Evolutionary conservation across 345 rosid genomes (phyloP).

Genomic region (Laguncularia racemosa): DNA sequence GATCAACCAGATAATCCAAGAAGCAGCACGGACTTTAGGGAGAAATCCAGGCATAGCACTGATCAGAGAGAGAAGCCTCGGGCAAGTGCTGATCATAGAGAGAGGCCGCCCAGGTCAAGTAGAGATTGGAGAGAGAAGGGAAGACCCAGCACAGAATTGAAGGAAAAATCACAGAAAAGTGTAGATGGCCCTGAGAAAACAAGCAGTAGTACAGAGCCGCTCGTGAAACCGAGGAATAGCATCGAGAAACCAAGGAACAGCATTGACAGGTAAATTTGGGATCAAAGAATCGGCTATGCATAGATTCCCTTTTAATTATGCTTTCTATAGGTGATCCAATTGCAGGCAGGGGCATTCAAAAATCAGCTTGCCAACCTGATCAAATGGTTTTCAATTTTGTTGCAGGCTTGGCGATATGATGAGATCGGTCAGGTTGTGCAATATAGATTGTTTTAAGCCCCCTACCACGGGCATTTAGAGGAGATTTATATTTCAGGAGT

Average conservation of each 20-base stretch:
- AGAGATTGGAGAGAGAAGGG: slow-evolving; percentile 47
- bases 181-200: slow-evolving; percentile 45
- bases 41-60: slow-evolving; percentile 23
- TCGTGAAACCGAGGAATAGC: slow-evolving; percentile 7
- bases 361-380: slow-evolving; percentile 5
- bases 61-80: slow-evolving; percentile 44
- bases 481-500: neutral
- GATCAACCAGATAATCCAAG: slow-evolving; percentile 45
- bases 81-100: slow-evolving; percentile 50
- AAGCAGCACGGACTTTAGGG: slow-evolving; percentile 61
- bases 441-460: slow-evolving; percentile 87
- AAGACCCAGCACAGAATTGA: slow-evolving; percentile 43
- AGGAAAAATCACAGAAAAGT: slow-evolving; percentile 44
- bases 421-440: slow-evolving; percentile 84
- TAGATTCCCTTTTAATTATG: no score
- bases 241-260: slow-evolving; percentile 65
- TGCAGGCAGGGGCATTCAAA: neutral
- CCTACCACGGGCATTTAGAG: slow-evolving; percentile 41
- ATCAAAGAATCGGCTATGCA: no score
- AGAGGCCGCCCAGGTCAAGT: slow-evolving; percentile 50
- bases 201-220: slow-evolving; percentile 7
- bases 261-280: slow-evolving; percentile 57
- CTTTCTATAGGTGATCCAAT: neutral
- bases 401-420: slow-evolving; percentile 80
- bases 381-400: slow-evolving; percentile 9